Percentiles rank a stretch among this genome's conserved stretches.
These are phyloP conservation scores for Gymnopilus dilepis DNA, from an alignment of 768 basidiomycete genomes.

Conservation along the genomic window DNA sequence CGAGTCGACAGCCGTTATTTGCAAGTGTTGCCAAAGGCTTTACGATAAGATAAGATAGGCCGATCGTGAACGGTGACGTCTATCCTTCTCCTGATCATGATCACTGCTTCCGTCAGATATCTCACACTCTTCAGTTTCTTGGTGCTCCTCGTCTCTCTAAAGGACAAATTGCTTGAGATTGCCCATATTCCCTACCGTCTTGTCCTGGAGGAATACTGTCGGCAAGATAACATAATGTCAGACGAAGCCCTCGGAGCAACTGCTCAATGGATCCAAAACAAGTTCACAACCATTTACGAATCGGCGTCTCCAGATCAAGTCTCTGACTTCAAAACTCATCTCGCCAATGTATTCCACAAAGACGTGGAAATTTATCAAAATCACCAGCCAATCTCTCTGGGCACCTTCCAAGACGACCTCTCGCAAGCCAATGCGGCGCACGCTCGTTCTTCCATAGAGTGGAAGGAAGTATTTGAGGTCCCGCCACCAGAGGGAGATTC, in stretches of 20 bases:
- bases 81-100: not conserved
- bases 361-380: constrained; percentile 14
- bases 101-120: no score
- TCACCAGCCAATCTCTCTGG: constrained; percentile 14
- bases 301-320: constrained; percentile 1
- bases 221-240: not conserved
- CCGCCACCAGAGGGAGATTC: constrained; percentile 8
- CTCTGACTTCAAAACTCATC: constrained; percentile 7
- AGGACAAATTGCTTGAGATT: not conserved
- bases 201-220: no score
- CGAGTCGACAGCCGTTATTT: no score
- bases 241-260: not conserved
- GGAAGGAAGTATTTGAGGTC: constrained; percentile 22
- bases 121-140: not conserved
- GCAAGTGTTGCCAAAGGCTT: no score
- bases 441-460: constrained; percentile 13
- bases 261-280: constrained; percentile 12
- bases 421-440: constrained; percentile 3
- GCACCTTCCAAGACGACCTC: constrained; percentile 14
- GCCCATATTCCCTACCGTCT: not conserved
- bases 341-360: constrained; percentile 10
- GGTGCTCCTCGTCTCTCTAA: not conserved
- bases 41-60: constrained; percentile 1
- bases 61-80: not conserved
- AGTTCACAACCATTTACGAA: constrained; percentile 13